phyloP scores from a whole-genome alignment of 306 rosid genomes.

The Fagus sylvatica region DNA sequence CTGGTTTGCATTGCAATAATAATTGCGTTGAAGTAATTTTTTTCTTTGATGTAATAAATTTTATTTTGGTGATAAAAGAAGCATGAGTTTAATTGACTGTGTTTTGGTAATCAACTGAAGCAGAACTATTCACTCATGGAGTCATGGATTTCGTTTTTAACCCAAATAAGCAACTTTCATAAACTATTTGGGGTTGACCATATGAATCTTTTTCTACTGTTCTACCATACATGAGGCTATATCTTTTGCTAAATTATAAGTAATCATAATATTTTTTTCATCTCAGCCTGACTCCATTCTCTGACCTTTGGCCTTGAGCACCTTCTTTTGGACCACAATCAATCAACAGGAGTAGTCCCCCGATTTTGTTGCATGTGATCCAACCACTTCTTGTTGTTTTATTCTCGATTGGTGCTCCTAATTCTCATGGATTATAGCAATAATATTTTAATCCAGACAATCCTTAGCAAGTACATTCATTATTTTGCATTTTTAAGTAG shows the following conservation, averaged over 20 bases:
- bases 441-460: neutral
- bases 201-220: neutral
- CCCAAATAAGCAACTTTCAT: neutral
- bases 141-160: neutral
- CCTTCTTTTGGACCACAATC: neutral
- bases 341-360: neutral
- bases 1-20: constrained; percentile 2
- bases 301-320: constrained; percentile 4
- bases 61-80: constrained; percentile 10
- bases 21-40: constrained; percentile 18
- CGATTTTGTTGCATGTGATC: neutral
- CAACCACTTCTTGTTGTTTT: neutral
- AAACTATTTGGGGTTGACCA: neutral
- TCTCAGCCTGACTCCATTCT: constrained; percentile 6
- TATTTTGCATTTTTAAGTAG: neutral
- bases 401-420: neutral
- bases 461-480: neutral
- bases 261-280: neutral
- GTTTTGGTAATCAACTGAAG: constrained; percentile 14
- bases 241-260: neutral
- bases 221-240: neutral
- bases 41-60: constrained; percentile 13
- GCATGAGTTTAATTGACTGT: constrained; percentile 12
- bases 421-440: neutral
- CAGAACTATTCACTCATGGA: neutral